phyloP scores from a whole-genome alignment of 1,284 basidiomycete species.

The Sanguinoderma infundibulare region DNA sequence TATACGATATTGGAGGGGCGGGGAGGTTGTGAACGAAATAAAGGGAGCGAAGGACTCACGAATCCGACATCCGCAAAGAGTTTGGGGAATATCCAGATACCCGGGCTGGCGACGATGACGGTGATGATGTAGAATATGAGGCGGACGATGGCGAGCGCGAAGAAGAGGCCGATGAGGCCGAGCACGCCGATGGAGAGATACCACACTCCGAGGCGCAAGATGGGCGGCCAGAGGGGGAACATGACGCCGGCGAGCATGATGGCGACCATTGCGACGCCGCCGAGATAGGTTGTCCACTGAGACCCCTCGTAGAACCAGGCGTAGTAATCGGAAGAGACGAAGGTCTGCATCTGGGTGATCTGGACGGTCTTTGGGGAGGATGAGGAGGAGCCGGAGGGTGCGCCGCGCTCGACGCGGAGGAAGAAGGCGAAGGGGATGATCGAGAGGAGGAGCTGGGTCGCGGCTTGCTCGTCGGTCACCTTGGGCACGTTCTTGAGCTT shows the following conservation, averaged over 20 bases:
- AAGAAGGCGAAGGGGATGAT: slow-evolving; percentile 89
- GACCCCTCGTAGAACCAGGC: slow-evolving; percentile 98
- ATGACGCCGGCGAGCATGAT: slow-evolving; percentile 97
- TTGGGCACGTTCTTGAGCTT: slow-evolving; percentile 88
- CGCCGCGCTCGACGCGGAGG: slow-evolving; percentile 85
- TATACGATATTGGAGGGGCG: background rate
- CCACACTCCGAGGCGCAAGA: slow-evolving; percentile 95
- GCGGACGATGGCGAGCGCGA: slow-evolving; percentile 89
- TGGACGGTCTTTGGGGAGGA: slow-evolving; percentile 82
- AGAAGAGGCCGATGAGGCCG: slow-evolving; percentile 90
- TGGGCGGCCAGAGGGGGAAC: slow-evolving; percentile 98
- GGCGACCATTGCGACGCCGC: slow-evolving; percentile 90
- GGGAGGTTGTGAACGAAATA: background rate
- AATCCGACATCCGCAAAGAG: slow-evolving; percentile 99
- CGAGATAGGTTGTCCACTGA: slow-evolving; percentile 93
- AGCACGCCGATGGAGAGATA: slow-evolving; percentile 91
- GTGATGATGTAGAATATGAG: slow-evolving; percentile 96
- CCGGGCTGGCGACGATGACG: slow-evolving; percentile 84
- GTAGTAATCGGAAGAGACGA: slow-evolving; percentile 82
- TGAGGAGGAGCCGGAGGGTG: slow-evolving; percentile 66
- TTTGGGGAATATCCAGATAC: slow-evolving; percentile 99
- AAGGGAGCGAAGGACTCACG: slow-evolving; percentile 57
- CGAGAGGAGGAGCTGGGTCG: slow-evolving; percentile 68
- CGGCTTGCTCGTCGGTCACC: slow-evolving; percentile 80
- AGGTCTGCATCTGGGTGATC: slow-evolving; percentile 85